Evolutionary conservation across 495 filamentous ascomycete genomes (phyloP).

Genomic region (Penicillium desertorum): DNA sequence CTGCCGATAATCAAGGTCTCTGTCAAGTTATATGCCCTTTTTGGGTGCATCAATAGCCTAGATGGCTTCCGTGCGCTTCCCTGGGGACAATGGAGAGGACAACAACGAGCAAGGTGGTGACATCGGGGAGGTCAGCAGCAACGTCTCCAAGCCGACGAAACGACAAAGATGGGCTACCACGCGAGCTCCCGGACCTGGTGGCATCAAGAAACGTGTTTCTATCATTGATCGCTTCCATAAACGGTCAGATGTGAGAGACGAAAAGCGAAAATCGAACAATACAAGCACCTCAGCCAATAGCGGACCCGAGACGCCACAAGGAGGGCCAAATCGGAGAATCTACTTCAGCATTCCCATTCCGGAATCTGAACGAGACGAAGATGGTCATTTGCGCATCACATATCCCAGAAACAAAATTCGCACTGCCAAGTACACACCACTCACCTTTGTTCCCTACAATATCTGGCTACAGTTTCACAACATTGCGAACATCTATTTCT

Average conservation of each 20-base stretch:
- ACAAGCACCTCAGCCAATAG: slow-evolving; percentile 30
- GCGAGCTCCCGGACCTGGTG: slow-evolving; percentile 69
- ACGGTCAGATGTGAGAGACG: slow-evolving; percentile 53
- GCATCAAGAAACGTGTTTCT: slow-evolving; percentile 75
- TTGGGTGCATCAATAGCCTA: slow-evolving; percentile 33
- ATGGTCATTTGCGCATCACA: slow-evolving; percentile 66
- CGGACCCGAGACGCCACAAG: slow-evolving; percentile 36
- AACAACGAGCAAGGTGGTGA: slow-evolving; percentile 25
- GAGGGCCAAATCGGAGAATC: slow-evolving; percentile 49
- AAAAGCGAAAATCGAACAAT: slow-evolving; percentile 64
- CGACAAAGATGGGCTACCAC: slow-evolving; percentile 94
- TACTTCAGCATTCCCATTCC: slow-evolving; percentile 90
- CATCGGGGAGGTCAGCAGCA: slow-evolving; percentile 42
- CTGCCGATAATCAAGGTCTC: slow-evolving; percentile 17
- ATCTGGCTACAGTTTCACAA: slow-evolving; percentile 98
- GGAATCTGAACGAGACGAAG: slow-evolving; percentile 73
- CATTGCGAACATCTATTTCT: slow-evolving; percentile 97
- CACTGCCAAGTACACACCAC: slow-evolving; percentile 92
- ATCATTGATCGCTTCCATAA: slow-evolving; percentile 77
- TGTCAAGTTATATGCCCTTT: slow-evolving; percentile 31
- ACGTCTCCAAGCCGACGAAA: slow-evolving; percentile 60
- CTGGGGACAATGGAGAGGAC: slow-evolving; percentile 23
- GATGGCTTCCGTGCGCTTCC: slow-evolving; percentile 41
- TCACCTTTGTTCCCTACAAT: slow-evolving; percentile 98
- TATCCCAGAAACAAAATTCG: slow-evolving; percentile 95